Evolutionary conservation across 1,139 yeast species (phyloP).

Genomic region (Saccharomyces hybrid): DNA sequence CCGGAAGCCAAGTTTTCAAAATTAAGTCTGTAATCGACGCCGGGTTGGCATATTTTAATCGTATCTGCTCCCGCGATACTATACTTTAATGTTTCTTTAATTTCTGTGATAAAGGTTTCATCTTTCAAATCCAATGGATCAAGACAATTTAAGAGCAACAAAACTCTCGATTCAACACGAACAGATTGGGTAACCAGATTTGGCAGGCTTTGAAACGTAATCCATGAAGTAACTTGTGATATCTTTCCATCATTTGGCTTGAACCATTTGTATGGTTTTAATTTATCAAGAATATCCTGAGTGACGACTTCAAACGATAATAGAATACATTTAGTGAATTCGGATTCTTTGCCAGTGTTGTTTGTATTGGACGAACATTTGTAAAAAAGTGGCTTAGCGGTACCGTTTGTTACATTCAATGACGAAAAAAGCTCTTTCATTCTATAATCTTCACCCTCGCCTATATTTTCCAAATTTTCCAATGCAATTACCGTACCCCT

Average conservation of each 20-base stretch:
- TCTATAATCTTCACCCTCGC: conserved; percentile 7
- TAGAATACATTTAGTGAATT: conserved; percentile 6
- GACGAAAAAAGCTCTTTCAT: conserved; percentile 1
- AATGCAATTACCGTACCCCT: conserved; percentile 16
- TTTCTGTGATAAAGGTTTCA: conserved; percentile 42
- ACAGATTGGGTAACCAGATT: conserved; percentile 16
- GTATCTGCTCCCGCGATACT: conserved; percentile 52
- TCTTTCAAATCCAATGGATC: conserved; percentile 57
- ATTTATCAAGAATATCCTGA: conserved; percentile 1
- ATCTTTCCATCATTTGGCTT: conserved; percentile 19
- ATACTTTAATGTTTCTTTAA: conserved; percentile 44
- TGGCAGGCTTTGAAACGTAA: conserved; percentile 30
- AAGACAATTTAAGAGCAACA: conserved; percentile 60
- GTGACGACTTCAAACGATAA: conserved; percentile 3
- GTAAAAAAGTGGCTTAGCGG: conserved; percentile 1
- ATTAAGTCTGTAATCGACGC: conserved; percentile 39
- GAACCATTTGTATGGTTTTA: conserved; percentile 16
- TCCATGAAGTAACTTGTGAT: conserved; percentile 17
- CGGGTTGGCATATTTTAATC: conserved; percentile 62
- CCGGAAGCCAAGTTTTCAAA: conserved; percentile 42
- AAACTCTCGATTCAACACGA: conserved; percentile 40
- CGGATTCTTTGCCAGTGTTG: conserved; percentile 2
- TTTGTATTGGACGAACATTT: background rate
- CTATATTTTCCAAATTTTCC: background rate
- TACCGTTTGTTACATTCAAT: background rate